Conservation (phyloP, 176 grass and related monocot species). For the Alloteropsis semialata region DNA sequence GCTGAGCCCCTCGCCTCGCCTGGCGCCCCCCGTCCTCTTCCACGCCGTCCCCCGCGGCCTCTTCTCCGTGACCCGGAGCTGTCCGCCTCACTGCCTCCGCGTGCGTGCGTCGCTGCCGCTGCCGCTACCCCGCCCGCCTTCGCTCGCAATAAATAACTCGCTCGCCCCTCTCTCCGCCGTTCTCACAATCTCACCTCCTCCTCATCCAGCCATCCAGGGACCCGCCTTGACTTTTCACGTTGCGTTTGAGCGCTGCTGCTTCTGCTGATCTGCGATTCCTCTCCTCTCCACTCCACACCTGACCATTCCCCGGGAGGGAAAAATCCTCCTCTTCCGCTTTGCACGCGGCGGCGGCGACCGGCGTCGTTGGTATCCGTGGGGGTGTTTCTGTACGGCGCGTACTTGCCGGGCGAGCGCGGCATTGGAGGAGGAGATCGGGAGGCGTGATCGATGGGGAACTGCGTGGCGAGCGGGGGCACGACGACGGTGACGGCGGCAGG, state of each 20-base stretch:
- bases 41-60: neutral
- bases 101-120: constrained; percentile 24
- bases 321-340: neutral
- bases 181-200: neutral
- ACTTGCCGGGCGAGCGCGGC: neutral
- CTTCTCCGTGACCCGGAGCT: constrained; percentile 33
- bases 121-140: neutral
- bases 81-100: constrained; percentile 15
- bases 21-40: neutral
- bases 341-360: neutral
- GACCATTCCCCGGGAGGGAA: neutral
- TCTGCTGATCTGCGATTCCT: constrained; percentile 32
- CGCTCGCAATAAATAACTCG: constrained; percentile 46
- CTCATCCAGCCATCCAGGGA: constrained; percentile 22
- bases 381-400: neutral
- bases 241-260: neutral
- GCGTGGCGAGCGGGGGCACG: constrained; percentile 44
- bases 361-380: constrained; percentile 2
- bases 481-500: constrained; percentile 5
- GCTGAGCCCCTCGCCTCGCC: neutral
- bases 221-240: constrained; percentile 43
- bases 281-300: neutral
- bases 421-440: constrained; percentile 24
- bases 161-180: neutral
- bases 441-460: constrained; percentile 60